Base-by-base conservation (phyloP, 352 stramenopile species). In the Globisporangium cederbergense region DNA sequence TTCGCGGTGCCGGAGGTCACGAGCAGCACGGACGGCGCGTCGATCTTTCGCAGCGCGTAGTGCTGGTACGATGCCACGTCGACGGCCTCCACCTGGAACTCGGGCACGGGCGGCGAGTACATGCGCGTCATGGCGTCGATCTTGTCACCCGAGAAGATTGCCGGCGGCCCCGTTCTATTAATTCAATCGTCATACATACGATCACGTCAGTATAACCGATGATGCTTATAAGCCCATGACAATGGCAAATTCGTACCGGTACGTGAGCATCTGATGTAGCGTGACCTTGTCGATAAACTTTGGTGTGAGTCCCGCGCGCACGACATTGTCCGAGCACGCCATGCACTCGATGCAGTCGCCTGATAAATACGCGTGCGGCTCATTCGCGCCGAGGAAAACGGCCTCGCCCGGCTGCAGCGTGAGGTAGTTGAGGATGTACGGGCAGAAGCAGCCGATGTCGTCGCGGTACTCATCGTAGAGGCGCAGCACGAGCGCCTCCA, bases 281-380 rank as follows among this genome's bases (percentile, higher is more conserved):
- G 97, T 99, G 22, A 94, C 81, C 59, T 99, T 98, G 85, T 99
- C 98, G 60, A 98, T 98, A 70, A 98, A 98, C 79, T 99, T 99
- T 45, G 97, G 97, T 38, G 98, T 99, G 14, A 99, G 77, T 22
- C 97, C 98, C 5, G 97, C 97, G 51, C 98, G 93, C 30, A 99
- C 97, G 14, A 99, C 97, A 76, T 99, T 99, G 79, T 99, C 97
- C 34, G 86, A 98, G 55, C 96, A 98, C 32, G 97, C 97, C 98
- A 99, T 99, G 71, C 97, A 99, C 75, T 99, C 98, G 25, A 99
- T 91, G 65, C 86, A 95, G 66, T 95, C 86, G 40, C 98, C 98
- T 2, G 85, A 91, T 22, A 99, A 81, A 75, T 99, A 99, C 14
- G 98, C 98, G 76, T 99, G 98, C n/a, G 98, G 98, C 69, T 99